Conservation (phyloP, 345 rosid genomes). For the Odontarrhena argentea region DNA sequence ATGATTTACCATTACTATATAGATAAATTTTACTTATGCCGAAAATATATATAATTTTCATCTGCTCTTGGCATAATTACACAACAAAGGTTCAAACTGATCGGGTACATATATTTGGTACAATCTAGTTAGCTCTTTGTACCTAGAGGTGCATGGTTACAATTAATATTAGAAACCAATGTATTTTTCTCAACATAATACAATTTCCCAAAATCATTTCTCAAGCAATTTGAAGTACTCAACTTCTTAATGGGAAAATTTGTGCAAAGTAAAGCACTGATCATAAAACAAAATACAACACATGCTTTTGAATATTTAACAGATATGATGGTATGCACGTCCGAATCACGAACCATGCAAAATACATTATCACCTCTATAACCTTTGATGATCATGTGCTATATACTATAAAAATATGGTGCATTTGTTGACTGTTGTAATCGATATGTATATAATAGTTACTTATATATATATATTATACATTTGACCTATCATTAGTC, state of each 20-base stretch:
- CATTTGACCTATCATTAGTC: conserved; percentile 11
- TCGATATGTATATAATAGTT: neutral
- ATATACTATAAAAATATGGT: neutral
- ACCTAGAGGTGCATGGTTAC: no score
- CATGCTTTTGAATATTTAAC: conserved; percentile 6
- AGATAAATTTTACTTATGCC: no score
- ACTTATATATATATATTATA: no score
- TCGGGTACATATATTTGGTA: no score
- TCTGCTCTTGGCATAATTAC: no score
- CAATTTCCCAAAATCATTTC: neutral
- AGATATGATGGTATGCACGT: conserved; percentile 20
- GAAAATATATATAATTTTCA: no score
- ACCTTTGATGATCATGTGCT: conserved; percentile 16
- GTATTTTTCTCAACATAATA: no score
- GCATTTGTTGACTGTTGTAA: neutral
- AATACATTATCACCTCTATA: neutral
- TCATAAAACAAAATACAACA: neutral
- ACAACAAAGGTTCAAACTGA: no score
- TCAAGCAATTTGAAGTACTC: neutral
- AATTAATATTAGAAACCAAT: no score
- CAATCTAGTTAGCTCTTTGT: no score
- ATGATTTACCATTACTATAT: neutral
- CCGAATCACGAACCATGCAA: conserved; percentile 17
- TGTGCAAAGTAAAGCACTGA: no score
- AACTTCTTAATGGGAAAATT: neutral